phyloP scores from a whole-genome alignment of 106 monocot genomes.

The Acorus calamus region DNA sequence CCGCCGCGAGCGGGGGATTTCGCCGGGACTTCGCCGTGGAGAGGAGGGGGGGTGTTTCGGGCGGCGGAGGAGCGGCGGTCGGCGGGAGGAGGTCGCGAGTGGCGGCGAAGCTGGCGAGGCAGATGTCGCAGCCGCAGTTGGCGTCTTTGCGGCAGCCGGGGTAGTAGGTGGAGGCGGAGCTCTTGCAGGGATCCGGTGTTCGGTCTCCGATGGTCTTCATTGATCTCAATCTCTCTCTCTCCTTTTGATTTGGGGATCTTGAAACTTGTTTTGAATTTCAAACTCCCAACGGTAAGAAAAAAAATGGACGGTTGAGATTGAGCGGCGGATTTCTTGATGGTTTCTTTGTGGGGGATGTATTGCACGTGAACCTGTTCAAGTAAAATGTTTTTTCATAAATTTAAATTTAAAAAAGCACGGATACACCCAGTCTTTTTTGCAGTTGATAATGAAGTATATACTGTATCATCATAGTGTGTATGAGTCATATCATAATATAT shows the following conservation, averaged over 20 bases:
- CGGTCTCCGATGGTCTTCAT: constrained; percentile 1
- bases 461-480: no score
- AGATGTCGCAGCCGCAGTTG: constrained; percentile 52
- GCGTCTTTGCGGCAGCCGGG: background rate
- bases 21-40: constrained; percentile 46
- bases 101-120: constrained; percentile 77
- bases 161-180: background rate
- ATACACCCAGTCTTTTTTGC: no score
- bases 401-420: no score
- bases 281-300: no score
- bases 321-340: no score
- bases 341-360: no score
- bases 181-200: background rate
- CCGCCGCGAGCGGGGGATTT: background rate
- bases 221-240: background rate
- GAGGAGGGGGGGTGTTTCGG: constrained; percentile 1
- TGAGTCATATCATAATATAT: no score
- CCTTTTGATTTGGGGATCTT: background rate
- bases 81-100: constrained; percentile 69
- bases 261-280: no score
- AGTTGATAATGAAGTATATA: no score
- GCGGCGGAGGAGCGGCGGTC: constrained; percentile 6
- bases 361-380: no score
- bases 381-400: no score
- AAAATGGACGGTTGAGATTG: no score